These are phyloP conservation scores for Wallacemonas sp. DNA, from an alignment of 208 protist genomes.

Conservation along the genomic window DNA sequence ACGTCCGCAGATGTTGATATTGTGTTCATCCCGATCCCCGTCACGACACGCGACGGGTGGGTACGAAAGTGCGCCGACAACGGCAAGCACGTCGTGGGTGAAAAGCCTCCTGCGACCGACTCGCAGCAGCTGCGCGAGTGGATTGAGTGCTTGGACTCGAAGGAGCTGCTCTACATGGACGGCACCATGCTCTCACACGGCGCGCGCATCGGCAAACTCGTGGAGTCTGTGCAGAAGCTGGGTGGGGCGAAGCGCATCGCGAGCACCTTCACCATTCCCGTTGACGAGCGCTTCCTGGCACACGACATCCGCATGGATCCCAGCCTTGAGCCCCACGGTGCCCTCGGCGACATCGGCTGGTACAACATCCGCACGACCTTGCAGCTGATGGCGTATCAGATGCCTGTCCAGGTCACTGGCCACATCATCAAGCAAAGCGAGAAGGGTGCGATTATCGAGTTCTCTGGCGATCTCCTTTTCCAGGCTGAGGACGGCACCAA, in stretches of 20 bases:
- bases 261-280: slow-evolving; percentile 24
- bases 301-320: slow-evolving; percentile 51
- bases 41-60: slow-evolving; percentile 35
- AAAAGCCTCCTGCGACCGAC: slow-evolving; percentile 47
- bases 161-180: slow-evolving; percentile 62
- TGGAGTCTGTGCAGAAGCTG: slow-evolving; percentile 17
- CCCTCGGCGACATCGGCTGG: slow-evolving; percentile 60
- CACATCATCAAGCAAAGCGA: slow-evolving; percentile 36
- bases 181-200: slow-evolving; percentile 60
- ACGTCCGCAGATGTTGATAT: slow-evolving; percentile 24
- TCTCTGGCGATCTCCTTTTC: slow-evolving; percentile 37
- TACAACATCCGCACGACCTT: slow-evolving; percentile 52
- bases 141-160: slow-evolving; percentile 40
- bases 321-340: slow-evolving; percentile 42
- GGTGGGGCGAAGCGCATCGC: slow-evolving; percentile 41
- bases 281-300: slow-evolving; percentile 22
- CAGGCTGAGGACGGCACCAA: slow-evolving; percentile 13
- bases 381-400: slow-evolving; percentile 53
- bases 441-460: slow-evolving; percentile 36
- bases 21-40: slow-evolving; percentile 37
- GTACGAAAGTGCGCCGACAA: slow-evolving; percentile 40
- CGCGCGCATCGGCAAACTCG: slow-evolving; percentile 23
- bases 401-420: slow-evolving; percentile 44
- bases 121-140: slow-evolving; percentile 47
- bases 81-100: slow-evolving; percentile 62